These are phyloP conservation scores for Glebionis coronaria DNA, from an alignment of 129 eudicot species.

Conservation along the genomic window DNA sequence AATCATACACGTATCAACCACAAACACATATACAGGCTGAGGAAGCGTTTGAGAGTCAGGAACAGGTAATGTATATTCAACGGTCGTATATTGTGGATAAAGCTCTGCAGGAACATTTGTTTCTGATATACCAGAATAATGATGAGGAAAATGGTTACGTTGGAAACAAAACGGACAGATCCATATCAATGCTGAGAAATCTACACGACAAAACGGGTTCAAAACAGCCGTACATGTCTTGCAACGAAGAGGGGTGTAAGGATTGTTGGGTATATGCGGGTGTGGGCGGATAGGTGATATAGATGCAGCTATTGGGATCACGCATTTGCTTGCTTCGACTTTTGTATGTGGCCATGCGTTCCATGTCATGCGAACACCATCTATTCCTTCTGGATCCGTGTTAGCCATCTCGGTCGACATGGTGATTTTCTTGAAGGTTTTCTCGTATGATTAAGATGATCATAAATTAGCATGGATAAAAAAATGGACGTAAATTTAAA, in stretches of 20 bases:
- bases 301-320: slow-evolving; percentile 74
- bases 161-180: slow-evolving; percentile 75
- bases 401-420: slow-evolving; percentile 63
- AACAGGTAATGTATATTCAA: slow-evolving; percentile 25
- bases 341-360: slow-evolving; percentile 63
- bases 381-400: slow-evolving; percentile 68
- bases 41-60: slow-evolving; percentile 6
- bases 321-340: slow-evolving; percentile 65
- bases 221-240: slow-evolving; percentile 56
- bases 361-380: slow-evolving; percentile 75
- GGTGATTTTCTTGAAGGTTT: too few species aligned
- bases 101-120: slow-evolving; percentile 70
- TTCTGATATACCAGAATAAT: slow-evolving; percentile 51
- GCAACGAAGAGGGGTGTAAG: slow-evolving; percentile 68
- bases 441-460: too few species aligned
- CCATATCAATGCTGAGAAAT: slow-evolving; percentile 59
- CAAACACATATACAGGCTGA: slow-evolving; percentile 55
- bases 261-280: slow-evolving; percentile 53
- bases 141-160: slow-evolving; percentile 71
- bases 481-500: too few species aligned
- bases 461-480: too few species aligned
- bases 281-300: slow-evolving; percentile 66
- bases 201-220: slow-evolving; percentile 46
- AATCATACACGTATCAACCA: slow-evolving; percentile 66
- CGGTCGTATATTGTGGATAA: slow-evolving; percentile 59